Percentiles rank a stretch among this genome's conserved stretches.
phyloP scores from a whole-genome alignment of 2,329 filamentous ascomycete genomes.

The Colletotrichum melonis region DNA sequence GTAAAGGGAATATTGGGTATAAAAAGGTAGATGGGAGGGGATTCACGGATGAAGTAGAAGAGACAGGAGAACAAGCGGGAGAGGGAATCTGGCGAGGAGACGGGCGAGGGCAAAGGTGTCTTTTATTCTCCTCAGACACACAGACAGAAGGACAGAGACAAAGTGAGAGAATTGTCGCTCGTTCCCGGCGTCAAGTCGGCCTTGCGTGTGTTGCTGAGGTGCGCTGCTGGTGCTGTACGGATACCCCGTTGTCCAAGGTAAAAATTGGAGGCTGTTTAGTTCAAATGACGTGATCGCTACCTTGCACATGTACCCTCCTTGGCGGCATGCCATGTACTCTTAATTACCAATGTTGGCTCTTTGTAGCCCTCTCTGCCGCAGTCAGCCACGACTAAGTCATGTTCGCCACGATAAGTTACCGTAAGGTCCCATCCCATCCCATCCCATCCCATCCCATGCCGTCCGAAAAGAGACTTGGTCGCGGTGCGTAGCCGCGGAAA shows the following conservation, averaged over 20 bases:
- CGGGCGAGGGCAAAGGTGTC: constrained; percentile 28
- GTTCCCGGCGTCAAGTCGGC: constrained; percentile 34
- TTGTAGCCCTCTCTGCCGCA: background rate
- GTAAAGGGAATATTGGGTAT: background rate
- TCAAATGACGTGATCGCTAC: constrained; percentile 41
- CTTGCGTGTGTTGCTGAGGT: constrained; percentile 4
- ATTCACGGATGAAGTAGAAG: constrained; percentile 6
- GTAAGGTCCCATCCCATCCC: background rate
- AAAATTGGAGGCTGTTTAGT: constrained; percentile 38
- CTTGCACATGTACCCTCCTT: constrained; percentile 34
- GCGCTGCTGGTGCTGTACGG: background rate
- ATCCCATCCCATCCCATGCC: constrained; percentile 9
- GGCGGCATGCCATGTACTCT: constrained; percentile 4
- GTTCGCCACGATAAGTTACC: constrained; percentile 34
- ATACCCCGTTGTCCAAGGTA: constrained; percentile 28
- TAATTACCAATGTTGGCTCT: background rate
- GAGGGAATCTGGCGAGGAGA: background rate
- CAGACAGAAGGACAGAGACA: background rate
- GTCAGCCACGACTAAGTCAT: constrained; percentile 30
- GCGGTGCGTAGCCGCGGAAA: constrained; percentile 20
- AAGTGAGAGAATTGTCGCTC: constrained; percentile 19
- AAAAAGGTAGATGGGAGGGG: background rate
- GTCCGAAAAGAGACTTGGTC: constrained; percentile 16
- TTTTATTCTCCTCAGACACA: constrained; percentile 24
- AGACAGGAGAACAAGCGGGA: background rate